Conservation (phyloP, 2,329 filamentous ascomycete species). For the Aspergillus sp. region DNA sequence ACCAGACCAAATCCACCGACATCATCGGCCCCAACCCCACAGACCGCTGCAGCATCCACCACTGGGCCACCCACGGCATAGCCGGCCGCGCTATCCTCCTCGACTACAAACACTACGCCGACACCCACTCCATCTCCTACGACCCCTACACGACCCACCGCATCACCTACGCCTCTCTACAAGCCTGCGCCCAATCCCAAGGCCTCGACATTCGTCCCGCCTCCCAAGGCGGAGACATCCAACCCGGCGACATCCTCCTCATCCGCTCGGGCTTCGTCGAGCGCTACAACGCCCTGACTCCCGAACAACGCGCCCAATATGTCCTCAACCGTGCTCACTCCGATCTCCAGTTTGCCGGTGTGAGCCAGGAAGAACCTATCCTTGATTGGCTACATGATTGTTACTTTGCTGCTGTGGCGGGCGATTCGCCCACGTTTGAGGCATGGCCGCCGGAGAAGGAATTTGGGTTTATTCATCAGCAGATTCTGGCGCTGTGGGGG, state of each 20-base stretch:
- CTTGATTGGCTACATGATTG: slow-evolving; percentile 69
- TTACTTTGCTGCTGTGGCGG: slow-evolving; percentile 66
- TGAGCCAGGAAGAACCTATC: slow-evolving; percentile 57
- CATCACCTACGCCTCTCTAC: slow-evolving; percentile 58
- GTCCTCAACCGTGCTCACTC: slow-evolving; percentile 40
- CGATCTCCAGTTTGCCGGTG: slow-evolving; percentile 50
- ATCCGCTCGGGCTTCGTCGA: slow-evolving; percentile 65
- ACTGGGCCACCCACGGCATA: slow-evolving; percentile 46
- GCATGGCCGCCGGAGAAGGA: slow-evolving; percentile 54
- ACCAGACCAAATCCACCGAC: slow-evolving; percentile 37
- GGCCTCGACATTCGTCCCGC: slow-evolving; percentile 62
- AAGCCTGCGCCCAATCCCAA: slow-evolving; percentile 60
- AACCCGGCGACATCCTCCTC: slow-evolving; percentile 66
- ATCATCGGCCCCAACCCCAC: slow-evolving; percentile 37
- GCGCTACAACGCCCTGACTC: slow-evolving; percentile 53
- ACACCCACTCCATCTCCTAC: slow-evolving; percentile 53
- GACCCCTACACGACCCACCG: slow-evolving; percentile 56
- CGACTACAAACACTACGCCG: slow-evolving; percentile 50
- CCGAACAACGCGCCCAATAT: slow-evolving; percentile 31
- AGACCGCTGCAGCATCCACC: slow-evolving; percentile 45
- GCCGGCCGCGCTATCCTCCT: slow-evolving; percentile 46
- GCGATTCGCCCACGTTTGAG: slow-evolving; percentile 66
- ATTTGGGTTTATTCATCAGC: slow-evolving; percentile 41
- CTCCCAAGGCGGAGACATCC: slow-evolving; percentile 56
- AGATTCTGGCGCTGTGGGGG: slow-evolving; percentile 46